Evolutionary conservation across 2,329 filamentous ascomycete species (phyloP).

Genomic region (Phoma sp.): DNA sequence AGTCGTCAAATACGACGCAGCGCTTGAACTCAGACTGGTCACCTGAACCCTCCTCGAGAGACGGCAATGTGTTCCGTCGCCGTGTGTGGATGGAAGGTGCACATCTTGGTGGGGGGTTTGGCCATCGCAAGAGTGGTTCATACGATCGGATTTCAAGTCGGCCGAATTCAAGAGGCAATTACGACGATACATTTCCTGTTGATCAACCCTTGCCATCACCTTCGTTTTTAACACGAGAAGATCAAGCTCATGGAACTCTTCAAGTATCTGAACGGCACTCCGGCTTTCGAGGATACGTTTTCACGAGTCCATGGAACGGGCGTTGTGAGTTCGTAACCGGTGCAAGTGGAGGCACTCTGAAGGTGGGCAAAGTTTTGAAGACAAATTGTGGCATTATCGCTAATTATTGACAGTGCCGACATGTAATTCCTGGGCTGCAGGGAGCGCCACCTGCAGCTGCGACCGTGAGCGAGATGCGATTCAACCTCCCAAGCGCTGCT

Average conservation of each 20-base stretch:
- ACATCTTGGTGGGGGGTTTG: slow-evolving; percentile 48
- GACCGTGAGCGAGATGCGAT: slow-evolving; percentile 82
- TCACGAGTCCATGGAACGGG: slow-evolving; percentile 85
- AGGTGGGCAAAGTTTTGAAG: slow-evolving; percentile 37
- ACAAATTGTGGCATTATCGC: background rate
- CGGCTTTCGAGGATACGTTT: slow-evolving; percentile 71
- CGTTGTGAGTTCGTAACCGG: slow-evolving; percentile 85
- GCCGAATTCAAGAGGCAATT: slow-evolving; percentile 31
- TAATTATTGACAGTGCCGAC: slow-evolving; percentile 61
- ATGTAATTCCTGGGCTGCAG: slow-evolving; percentile 63
- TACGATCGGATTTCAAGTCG: slow-evolving; percentile 33
- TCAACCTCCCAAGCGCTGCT: slow-evolving; percentile 74
- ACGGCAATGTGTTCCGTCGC: slow-evolving; percentile 48
- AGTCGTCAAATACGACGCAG: background rate
- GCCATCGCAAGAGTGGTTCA: slow-evolving; percentile 46
- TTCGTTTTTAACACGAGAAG: slow-evolving; percentile 30
- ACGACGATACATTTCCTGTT: slow-evolving; percentile 23
- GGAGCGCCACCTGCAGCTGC: slow-evolving; percentile 44
- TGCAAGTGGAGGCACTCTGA: slow-evolving; percentile 73
- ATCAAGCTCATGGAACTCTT: slow-evolving; percentile 36
- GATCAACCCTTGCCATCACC: slow-evolving; percentile 24
- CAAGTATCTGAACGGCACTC: slow-evolving; percentile 54
- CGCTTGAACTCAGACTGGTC: background rate
- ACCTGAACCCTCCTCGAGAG: background rate
- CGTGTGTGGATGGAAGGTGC: slow-evolving; percentile 57